Evolutionary conservation across 129 eudicot genomes (phyloP), one percentile per base, ranked within the genome.

Genomic region (Logfia minima): DNA sequence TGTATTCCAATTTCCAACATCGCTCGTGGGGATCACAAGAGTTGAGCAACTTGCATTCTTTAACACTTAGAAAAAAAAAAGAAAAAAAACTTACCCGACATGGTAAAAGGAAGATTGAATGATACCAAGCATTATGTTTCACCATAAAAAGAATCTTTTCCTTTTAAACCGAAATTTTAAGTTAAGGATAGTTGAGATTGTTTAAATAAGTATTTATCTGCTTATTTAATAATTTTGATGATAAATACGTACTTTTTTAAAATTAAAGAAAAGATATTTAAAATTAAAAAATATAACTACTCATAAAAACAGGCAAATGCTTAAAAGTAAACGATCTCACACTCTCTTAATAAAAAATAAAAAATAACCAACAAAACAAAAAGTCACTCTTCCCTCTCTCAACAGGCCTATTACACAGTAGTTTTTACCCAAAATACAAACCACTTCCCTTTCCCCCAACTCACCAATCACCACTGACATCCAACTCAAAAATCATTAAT

Each of bases 381-480:
- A 70, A 66, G 61, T 66, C 59, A 80, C 66, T 76, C 73, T 80
- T 66, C 72, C 77, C 61, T 71, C 79, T 68, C 66, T 70, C 31
- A n/a, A 14, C n/a, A 18, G 45, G 52, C 62, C 62, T 72, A 78
- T 75, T 53, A 66, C 83, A 82, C 81, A 75, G 6, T 77, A 81
- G 80, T 70, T 74, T 68, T 62, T 72, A 82, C 81, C 74, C 82
- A 64, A 82, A 77, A 56, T 63, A 53, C 78, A 72, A 21, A 66
- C 28, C 68, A 65, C 66, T 58, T 66, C 74, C 65, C 51, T 66
- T 55, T 51, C 70, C 83, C 79, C 77, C 48, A 82, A 77, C 77
- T 82, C 77, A 52, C 74, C 83, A 53, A 78, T 79, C 68, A 74
- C 65, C 60, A 68, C 64, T 75, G 77, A 68, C 79, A 80, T 80